Percentiles rank a stretch among this genome's conserved stretches.
These are phyloP conservation scores for Ophiostoma piceae DNA, from an alignment of 2,329 filamentous ascomycete species.

Conservation along the genomic window DNA sequence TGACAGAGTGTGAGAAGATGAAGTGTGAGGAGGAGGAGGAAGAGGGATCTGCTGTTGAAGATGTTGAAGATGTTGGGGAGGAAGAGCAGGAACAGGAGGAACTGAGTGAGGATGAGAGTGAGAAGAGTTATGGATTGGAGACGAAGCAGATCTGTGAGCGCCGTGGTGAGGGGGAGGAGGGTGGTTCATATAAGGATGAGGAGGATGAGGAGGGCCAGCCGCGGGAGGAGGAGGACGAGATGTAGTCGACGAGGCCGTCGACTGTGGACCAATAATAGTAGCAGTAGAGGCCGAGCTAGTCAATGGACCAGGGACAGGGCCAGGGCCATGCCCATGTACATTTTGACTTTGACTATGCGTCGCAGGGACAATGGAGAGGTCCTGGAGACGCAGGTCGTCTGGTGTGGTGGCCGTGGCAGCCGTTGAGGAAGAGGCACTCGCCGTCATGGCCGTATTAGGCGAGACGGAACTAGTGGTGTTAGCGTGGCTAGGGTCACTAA, in stretches of 20 bases:
- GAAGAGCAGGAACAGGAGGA: background rate
- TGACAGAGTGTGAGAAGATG: slow-evolving; percentile 1
- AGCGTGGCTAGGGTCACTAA: background rate
- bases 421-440: slow-evolving; percentile 4
- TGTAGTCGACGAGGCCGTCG: slow-evolving; percentile 5
- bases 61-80: background rate
- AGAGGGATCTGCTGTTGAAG: slow-evolving; percentile 13
- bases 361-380: slow-evolving; percentile 11
- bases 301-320: background rate
- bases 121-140: slow-evolving; percentile 3
- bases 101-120: background rate
- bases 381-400: slow-evolving; percentile 12
- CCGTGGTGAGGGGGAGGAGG: background rate
- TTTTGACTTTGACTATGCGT: background rate
- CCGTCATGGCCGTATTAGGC: slow-evolving; percentile 10
- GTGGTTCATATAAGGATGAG: slow-evolving; percentile 12
- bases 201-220: slow-evolving; percentile 17
- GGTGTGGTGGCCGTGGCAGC: slow-evolving; percentile 10
- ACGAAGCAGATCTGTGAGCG: background rate
- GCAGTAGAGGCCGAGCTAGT: background rate
- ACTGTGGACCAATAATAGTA: slow-evolving; percentile 4
- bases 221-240: slow-evolving; percentile 22
- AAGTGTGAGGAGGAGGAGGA: background rate
- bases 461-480: background rate
- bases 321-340: background rate